These are phyloP conservation scores for Colletotrichum magnum DNA, from an alignment of 2,329 filamentous ascomycete species.

Conservation along the genomic window DNA sequence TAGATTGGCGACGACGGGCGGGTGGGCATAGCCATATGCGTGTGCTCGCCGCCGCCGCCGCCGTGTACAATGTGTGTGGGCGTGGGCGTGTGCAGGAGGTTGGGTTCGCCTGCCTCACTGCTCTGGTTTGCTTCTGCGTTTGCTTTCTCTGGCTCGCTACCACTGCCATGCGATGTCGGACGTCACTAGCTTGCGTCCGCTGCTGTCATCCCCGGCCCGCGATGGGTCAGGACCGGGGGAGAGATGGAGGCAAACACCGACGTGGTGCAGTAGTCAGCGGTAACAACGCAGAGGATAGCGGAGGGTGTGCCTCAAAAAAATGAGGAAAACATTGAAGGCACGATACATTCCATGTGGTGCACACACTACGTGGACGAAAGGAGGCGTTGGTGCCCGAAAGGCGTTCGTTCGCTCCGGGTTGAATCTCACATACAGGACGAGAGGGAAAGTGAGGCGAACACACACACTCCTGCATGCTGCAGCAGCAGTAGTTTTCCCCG, in stretches of 20 bases:
- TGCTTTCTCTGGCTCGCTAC: too few species aligned
- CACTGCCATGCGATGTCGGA: constrained; percentile 32
- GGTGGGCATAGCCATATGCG: not conserved
- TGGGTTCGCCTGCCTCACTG: constrained; percentile 9
- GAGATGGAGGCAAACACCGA: not conserved
- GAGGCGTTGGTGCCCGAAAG: too few species aligned
- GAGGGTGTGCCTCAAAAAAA: not conserved
- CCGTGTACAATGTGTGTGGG: not conserved
- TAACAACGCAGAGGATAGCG: not conserved
- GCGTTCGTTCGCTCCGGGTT: not conserved
- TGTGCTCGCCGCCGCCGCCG: not conserved
- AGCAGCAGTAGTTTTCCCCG: too few species aligned
- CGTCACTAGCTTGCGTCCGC: constrained; percentile 33
- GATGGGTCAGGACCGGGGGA: not conserved
- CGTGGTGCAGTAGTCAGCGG: not conserved
- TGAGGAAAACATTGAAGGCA: too few species aligned
- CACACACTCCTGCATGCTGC: too few species aligned
- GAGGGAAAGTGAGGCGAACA: not conserved
- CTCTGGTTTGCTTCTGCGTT: not conserved
- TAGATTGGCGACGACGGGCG: constrained; percentile 34
- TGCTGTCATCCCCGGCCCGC: not conserved
- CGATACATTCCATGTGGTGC: too few species aligned
- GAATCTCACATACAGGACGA: not conserved
- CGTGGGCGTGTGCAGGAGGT: constrained; percentile 28
- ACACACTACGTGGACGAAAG: not conserved